Percentiles rank a stretch among this genome's conserved stretches.
These are phyloP conservation scores for Phaeosphaeriaceae sp. DNA, from an alignment of 2,329 filamentous ascomycete genomes.

Conservation along the genomic window DNA sequence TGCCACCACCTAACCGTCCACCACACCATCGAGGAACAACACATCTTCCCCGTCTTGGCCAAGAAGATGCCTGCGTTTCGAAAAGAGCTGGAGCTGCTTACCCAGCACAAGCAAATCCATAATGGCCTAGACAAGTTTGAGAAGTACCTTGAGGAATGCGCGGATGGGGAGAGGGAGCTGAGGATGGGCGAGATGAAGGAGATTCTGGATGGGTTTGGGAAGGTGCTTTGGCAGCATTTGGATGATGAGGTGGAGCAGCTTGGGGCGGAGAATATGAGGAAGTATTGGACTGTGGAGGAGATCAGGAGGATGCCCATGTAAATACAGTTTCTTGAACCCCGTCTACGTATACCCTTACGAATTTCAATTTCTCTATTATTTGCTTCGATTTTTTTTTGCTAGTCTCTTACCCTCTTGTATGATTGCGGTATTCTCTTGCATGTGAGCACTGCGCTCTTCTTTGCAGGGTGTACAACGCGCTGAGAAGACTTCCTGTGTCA, in stretches of 20 bases:
- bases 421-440: too few species aligned
- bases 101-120: slow-evolving; percentile 82
- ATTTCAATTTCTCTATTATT: background rate
- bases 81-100: slow-evolving; percentile 70
- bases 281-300: slow-evolving; percentile 80
- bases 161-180: slow-evolving; percentile 68
- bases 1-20: slow-evolving; percentile 75
- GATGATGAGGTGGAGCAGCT: slow-evolving; percentile 83
- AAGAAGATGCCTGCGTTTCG: slow-evolving; percentile 80
- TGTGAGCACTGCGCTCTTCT: too few species aligned
- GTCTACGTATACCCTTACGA: background rate
- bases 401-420: too few species aligned
- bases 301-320: slow-evolving; percentile 75
- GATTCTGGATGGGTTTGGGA: slow-evolving; percentile 80
- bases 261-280: slow-evolving; percentile 86
- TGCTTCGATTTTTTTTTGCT: too few species aligned
- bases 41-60: slow-evolving; percentile 82
- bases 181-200: slow-evolving; percentile 67
- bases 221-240: slow-evolving; percentile 81
- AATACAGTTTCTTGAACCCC: background rate
- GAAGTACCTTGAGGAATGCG: slow-evolving; percentile 70
- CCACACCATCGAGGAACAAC: slow-evolving; percentile 82
- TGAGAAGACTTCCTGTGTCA: too few species aligned
- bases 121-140: slow-evolving; percentile 73
- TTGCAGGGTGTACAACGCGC: too few species aligned